Evolutionary conservation across 768 basidiomycete species (phyloP).

Genomic region (Pleurotus sapidus): DNA sequence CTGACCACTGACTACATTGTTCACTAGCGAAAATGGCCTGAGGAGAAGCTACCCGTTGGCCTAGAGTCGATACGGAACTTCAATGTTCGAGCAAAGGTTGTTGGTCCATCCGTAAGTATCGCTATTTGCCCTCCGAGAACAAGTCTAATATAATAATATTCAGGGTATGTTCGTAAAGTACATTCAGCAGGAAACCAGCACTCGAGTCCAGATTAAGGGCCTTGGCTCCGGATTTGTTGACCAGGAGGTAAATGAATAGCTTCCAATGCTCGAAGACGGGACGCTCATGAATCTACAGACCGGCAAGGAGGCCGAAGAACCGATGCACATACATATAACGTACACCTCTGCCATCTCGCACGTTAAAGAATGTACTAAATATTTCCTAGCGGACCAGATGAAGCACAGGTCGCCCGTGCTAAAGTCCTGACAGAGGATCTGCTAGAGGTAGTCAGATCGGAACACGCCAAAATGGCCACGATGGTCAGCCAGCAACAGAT

Average conservation of each 20-base stretch:
- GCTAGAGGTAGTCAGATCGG: slow-evolving; percentile 80
- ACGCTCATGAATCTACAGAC: slow-evolving; percentile 40
- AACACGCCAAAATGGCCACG: slow-evolving; percentile 78
- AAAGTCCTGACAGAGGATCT: slow-evolving; percentile 88
- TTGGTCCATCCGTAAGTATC: slow-evolving; percentile 79
- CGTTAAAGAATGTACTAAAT: neutral
- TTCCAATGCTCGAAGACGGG: neutral
- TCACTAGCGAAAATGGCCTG: slow-evolving; percentile 90
- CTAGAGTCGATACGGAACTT: slow-evolving; percentile 93
- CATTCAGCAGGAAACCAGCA: slow-evolving; percentile 94
- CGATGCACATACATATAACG: slow-evolving; percentile 92
- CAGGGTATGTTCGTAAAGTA: slow-evolving; percentile 80
- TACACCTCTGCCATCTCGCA: slow-evolving; percentile 34
- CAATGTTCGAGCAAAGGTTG: slow-evolving; percentile 96
- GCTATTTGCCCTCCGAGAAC: neutral
- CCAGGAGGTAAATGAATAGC: slow-evolving; percentile 17
- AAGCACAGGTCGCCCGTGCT: slow-evolving; percentile 82
- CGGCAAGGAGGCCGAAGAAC: slow-evolving; percentile 82
- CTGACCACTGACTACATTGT: neutral
- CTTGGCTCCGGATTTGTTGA: slow-evolving; percentile 94
- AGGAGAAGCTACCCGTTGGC: slow-evolving; percentile 89
- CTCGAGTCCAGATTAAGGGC: slow-evolving; percentile 97
- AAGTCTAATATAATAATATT: neutral
- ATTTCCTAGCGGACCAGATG: slow-evolving; percentile 67
- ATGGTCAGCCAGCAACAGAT: slow-evolving; percentile 74